phyloP scores from a whole-genome alignment of 2,329 filamentous ascomycete species.

The Fusarium sublunatum region DNA sequence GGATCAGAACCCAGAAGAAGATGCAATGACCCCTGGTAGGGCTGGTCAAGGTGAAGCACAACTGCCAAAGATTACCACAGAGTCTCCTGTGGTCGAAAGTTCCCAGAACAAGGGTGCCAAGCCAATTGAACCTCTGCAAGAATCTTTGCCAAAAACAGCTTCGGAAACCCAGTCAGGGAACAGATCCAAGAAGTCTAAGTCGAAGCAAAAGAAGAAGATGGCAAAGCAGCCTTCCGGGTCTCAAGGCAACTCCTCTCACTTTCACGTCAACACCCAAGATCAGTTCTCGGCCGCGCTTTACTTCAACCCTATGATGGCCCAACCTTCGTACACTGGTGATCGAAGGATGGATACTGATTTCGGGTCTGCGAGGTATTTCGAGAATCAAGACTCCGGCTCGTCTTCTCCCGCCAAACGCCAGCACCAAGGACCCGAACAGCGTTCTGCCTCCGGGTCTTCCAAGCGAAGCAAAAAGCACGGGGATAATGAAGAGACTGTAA shows the following conservation, averaged over 20 bases:
- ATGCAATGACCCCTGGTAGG: background rate
- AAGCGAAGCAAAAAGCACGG: constrained; percentile 36
- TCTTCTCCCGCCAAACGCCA: constrained; percentile 27
- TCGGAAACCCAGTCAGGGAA: constrained; percentile 14
- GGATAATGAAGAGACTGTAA: background rate
- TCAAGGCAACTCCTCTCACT: constrained; percentile 6
- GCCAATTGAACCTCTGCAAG: background rate
- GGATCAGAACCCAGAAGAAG: background rate
- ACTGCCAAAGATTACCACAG: background rate
- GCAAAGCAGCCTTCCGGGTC: constrained; percentile 15
- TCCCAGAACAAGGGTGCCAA: background rate
- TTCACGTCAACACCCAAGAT: background rate
- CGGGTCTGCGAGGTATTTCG: background rate
- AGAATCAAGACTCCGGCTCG: background rate
- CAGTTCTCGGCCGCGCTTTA: background rate
- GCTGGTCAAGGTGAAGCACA: background rate
- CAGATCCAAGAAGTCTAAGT: constrained; percentile 37
- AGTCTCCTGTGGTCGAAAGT: background rate
- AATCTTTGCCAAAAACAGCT: constrained; percentile 3
- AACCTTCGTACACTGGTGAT: background rate
- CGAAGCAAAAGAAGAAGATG: constrained; percentile 45
- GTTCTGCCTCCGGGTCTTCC: constrained; percentile 4
- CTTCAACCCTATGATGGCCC: background rate
- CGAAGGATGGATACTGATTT: background rate
- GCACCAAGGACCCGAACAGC: constrained; percentile 23